A percentile compares a stretch with the other conserved stretches of the same genome.
Evolutionary conservation across 352 stramenopile genomes (phyloP).

Genomic region (Phytophthora niederhauseri): DNA sequence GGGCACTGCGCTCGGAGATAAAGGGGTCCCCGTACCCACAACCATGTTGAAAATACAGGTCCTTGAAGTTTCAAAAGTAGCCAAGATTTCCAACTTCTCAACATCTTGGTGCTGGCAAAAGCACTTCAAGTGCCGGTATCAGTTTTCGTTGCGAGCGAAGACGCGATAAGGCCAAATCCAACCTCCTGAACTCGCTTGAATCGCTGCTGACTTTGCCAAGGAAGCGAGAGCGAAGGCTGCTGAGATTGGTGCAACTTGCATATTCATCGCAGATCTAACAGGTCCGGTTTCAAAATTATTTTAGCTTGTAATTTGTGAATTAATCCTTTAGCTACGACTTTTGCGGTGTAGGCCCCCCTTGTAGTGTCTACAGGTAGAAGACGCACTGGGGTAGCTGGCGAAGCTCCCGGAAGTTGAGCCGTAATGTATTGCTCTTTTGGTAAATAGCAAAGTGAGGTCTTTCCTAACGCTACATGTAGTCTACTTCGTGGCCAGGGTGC

Average conservation of each 20-base stretch:
- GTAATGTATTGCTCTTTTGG: not conserved
- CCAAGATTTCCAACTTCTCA: not conserved
- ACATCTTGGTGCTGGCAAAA: constrained; percentile 8
- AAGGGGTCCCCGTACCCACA: not conserved
- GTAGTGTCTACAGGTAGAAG: not conserved
- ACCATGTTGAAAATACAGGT: not conserved
- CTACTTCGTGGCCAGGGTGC: not conserved
- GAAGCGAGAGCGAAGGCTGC: not conserved
- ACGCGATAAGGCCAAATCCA: constrained; percentile 1
- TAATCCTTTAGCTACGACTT: too few species aligned
- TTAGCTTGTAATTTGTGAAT: not conserved
- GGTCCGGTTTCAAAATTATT: not conserved
- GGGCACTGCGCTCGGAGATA: too few species aligned
- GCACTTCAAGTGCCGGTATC: not conserved
- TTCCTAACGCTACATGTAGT: not conserved
- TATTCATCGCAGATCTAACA: not conserved
- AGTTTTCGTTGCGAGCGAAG: not conserved
- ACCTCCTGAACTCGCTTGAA: not conserved
- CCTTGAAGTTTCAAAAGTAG: not conserved
- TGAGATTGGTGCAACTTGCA: not conserved
- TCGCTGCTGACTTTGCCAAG: not conserved
- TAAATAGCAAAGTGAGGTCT: not conserved
- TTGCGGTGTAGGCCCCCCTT: too few species aligned
- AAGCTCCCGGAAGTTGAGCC: not conserved
- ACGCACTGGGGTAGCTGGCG: not conserved